phyloP scores from a whole-genome alignment of 306 rosid genomes.

The Datisca glomerata region DNA sequence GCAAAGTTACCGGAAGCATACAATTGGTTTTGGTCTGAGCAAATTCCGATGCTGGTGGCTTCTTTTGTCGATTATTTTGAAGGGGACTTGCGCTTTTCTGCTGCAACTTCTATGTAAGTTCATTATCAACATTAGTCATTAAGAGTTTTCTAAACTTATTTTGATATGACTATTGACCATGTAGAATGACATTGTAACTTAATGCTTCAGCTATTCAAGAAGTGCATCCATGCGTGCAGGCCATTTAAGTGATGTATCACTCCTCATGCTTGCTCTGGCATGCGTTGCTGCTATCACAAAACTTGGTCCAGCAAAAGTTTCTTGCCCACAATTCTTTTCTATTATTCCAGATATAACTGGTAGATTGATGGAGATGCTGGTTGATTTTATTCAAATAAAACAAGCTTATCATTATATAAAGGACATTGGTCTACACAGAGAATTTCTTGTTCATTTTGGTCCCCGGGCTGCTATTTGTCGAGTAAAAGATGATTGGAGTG shows the following conservation, averaged over 20 bases:
- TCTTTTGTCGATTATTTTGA: slow-evolving; percentile 69
- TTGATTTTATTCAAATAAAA: slow-evolving; percentile 54
- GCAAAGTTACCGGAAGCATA: slow-evolving; percentile 71
- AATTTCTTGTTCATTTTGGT: slow-evolving; percentile 93
- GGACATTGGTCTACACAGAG: slow-evolving; percentile 65
- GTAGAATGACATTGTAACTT: slow-evolving; percentile 15
- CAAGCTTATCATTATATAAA: slow-evolving; percentile 69
- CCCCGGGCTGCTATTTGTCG: slow-evolving; percentile 82
- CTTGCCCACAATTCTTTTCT: slow-evolving; percentile 76
- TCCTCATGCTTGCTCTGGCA: slow-evolving; percentile 74
- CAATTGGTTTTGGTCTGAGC: slow-evolving; percentile 94
- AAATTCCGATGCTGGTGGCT: slow-evolving; percentile 56
- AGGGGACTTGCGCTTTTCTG: slow-evolving; percentile 47
- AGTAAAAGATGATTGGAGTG: slow-evolving; percentile 52
- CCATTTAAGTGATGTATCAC: slow-evolving; percentile 41
- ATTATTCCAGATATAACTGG: slow-evolving; percentile 68
- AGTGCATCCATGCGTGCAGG: slow-evolving; percentile 26
- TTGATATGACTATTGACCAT: background rate
- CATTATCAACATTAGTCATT: background rate
- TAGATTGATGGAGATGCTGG: slow-evolving; percentile 88
- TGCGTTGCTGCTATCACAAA: slow-evolving; percentile 78
- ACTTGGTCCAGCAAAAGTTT: slow-evolving; percentile 81
- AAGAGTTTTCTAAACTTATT: too few species aligned
- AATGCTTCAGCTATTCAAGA: slow-evolving; percentile 53
- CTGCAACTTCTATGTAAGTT: slow-evolving; percentile 60